phyloP scores from a whole-genome alignment of 1,284 basidiomycete species.

The Boletus coffeatus region DNA sequence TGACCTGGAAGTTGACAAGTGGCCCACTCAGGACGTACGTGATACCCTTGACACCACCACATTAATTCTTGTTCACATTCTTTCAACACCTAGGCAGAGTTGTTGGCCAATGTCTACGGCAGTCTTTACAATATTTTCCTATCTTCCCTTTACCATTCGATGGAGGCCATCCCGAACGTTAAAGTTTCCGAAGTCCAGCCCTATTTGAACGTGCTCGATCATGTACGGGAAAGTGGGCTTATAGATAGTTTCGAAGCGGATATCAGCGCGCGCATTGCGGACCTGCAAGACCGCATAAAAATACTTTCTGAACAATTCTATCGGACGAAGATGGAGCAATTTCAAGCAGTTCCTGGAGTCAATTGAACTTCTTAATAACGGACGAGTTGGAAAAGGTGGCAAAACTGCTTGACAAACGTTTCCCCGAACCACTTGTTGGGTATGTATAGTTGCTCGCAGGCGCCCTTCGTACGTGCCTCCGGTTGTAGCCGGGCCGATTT shows the following conservation, averaged over 20 bases:
- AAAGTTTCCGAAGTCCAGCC: conserved; percentile 64
- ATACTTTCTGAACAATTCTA: conserved; percentile 66
- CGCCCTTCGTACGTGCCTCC: neutral
- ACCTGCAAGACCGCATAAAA: conserved; percentile 58
- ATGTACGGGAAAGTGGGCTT: conserved; percentile 65
- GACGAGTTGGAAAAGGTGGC: conserved; percentile 86
- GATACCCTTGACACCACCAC: neutral
- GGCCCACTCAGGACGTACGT: conserved; percentile 81
- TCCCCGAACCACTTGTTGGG: conserved; percentile 79
- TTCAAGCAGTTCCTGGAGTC: conserved; percentile 62
- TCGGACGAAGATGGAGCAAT: conserved; percentile 62
- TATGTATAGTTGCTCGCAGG: conserved; percentile 33
- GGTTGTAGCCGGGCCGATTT: conserved; percentile 57
- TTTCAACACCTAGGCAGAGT: conserved; percentile 46
- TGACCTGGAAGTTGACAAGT: conserved; percentile 68
- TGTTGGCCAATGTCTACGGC: conserved; percentile 60
- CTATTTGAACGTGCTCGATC: conserved; percentile 62
- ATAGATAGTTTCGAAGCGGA: conserved; percentile 66
- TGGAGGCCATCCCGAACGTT: conserved; percentile 69
- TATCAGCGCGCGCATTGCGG: conserved; percentile 55
- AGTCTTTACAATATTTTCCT: conserved; percentile 86
- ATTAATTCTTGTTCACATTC: conserved; percentile 7
- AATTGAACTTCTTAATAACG: conserved; percentile 80
- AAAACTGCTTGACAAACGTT: conserved; percentile 80
- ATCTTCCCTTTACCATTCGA: conserved; percentile 77